These are phyloP conservation scores for Salvia splendens DNA, from an alignment of 257 asterid genomes.

Conservation along the genomic window DNA sequence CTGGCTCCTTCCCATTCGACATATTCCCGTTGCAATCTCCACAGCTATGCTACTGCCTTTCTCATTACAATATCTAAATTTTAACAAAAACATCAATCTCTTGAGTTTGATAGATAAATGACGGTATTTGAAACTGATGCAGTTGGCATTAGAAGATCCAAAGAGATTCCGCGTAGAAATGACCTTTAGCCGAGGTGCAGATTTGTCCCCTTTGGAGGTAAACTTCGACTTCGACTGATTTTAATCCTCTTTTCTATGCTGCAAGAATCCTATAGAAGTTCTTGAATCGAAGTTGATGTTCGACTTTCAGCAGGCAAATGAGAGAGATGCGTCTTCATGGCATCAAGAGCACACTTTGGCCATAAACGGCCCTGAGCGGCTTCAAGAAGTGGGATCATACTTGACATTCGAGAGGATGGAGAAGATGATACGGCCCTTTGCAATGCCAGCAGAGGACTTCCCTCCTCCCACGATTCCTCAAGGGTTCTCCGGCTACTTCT, in stretches of 20 bases:
- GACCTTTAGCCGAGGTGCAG: constrained; percentile 94
- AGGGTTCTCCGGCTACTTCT: constrained; percentile 88
- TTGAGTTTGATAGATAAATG: not conserved
- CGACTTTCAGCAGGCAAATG: constrained; percentile 52
- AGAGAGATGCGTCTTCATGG: constrained; percentile 62
- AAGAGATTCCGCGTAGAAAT: constrained; percentile 79
- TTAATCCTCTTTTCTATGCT: not conserved
- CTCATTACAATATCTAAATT: not conserved
- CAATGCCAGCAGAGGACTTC: constrained; percentile 96
- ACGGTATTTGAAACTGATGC: constrained; percentile 35
- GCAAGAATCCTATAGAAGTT: not conserved
- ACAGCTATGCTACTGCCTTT: not conserved
- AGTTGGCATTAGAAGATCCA: constrained; percentile 86
- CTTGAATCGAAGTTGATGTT: not conserved
- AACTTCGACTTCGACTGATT: constrained; percentile 7
- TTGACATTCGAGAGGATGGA: constrained; percentile 80
- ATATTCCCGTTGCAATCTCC: not conserved
- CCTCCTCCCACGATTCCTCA: constrained; percentile 87
- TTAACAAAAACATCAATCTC: not conserved
- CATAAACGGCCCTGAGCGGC: constrained; percentile 90
- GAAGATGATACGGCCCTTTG: constrained; percentile 72
- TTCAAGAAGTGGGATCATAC: constrained; percentile 78
- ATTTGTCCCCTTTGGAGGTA: constrained; percentile 90
- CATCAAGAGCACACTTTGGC: constrained; percentile 90
- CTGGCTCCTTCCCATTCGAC: not conserved